Percentiles rank a stretch among this genome's conserved stretches.
phyloP scores from a whole-genome alignment of 805 yeast genomes.

The Candida glaebosa region DNA sequence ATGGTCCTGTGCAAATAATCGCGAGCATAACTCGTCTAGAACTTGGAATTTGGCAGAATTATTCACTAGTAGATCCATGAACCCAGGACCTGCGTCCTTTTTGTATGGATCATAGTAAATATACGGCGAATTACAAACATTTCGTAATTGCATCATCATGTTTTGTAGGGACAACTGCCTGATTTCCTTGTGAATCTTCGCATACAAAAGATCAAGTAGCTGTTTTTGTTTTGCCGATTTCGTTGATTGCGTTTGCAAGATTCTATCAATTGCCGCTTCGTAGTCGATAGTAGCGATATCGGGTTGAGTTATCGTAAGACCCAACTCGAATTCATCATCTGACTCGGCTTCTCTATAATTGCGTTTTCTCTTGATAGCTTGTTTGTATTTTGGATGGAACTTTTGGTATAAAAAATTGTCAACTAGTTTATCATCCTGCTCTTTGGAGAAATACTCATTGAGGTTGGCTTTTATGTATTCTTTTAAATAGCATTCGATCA shows the following conservation, averaged over 20 bases:
- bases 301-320: neutral
- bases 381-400: constrained; percentile 19
- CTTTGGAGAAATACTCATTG: neutral
- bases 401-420: constrained; percentile 42
- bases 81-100: constrained; percentile 19
- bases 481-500: constrained; percentile 45
- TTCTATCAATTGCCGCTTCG: constrained; percentile 3
- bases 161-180: constrained; percentile 50
- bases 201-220: constrained; percentile 13
- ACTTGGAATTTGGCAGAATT: constrained; percentile 73
- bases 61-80: constrained; percentile 31
- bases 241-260: constrained; percentile 1
- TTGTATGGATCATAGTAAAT: constrained; percentile 72
- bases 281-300: neutral
- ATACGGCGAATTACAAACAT: constrained; percentile 83
- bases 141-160: constrained; percentile 77
- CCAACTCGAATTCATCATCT: constrained; percentile 27
- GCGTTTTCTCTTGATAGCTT: constrained; percentile 1
- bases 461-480: constrained; percentile 48
- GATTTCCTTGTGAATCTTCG: constrained; percentile 20
- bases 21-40: constrained; percentile 58
- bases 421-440: constrained; percentile 23
- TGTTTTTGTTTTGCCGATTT: constrained; percentile 10
- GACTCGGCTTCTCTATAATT: constrained; percentile 21
- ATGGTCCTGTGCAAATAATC: constrained; percentile 50